Evolutionary conservation across 805 yeast species (phyloP), one percentile per base, ranked within the genome.

Genomic region (Schwanniomyces occidentalis): DNA sequence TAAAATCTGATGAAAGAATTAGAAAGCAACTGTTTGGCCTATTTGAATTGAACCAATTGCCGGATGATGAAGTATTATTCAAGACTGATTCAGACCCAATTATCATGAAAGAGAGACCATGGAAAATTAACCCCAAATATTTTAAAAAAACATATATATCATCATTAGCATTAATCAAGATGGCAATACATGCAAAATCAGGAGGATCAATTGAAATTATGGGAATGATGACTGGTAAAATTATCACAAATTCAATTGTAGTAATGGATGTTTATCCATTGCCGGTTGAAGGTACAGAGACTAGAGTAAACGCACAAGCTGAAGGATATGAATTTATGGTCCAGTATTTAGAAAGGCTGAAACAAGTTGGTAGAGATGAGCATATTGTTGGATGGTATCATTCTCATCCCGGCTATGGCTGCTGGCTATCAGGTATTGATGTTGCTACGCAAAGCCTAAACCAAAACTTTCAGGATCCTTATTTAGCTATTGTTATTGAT

Each of bases 261-360:
- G 84, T 93, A 2, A 71, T 80, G 70, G 96, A 91, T 56, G 82
- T 81, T 7, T 91, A 84, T 56, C 81, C 89, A 9, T 62, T 93
- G 24, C 98, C 98, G 0, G 97, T 91, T 2, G 91, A 86, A 55
- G 98, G 98, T 1, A 90, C 98, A 0, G 98, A 93, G 56, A 87
- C 96, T 0, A 60, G 98, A 32, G 99, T 91, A 21, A 93, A 93
- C 58, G 97, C 98, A 0, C 89, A 85, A 52, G 80, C 81, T 12
- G 98, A 91, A 52, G 95, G 95, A 0, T 90, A 90, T 58, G 98
- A 91, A 56, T 93, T 83, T 56, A 90, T 93, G 96, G 93, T 90
- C 2, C 82, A 79, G 40, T 89, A 85, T 57, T 64, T 85, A 33
- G 81, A 81, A 35, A 65, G 71, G 26, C 56, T 76, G 42, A 75